Conservation (phyloP, 2,329 filamentous ascomycete genomes). For the Pseudogymnoascus sp. region DNA sequence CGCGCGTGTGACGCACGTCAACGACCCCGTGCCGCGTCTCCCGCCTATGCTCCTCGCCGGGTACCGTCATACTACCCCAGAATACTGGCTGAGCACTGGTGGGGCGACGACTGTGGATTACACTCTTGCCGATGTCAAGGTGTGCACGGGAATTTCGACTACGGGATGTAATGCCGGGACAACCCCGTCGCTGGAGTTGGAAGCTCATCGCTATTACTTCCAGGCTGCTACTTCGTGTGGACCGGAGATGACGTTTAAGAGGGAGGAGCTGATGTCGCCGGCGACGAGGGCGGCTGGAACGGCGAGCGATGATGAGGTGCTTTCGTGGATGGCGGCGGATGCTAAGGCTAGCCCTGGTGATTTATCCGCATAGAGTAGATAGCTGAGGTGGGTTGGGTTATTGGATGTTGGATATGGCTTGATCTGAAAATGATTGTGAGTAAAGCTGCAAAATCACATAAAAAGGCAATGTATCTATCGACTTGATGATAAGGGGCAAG, state of each 20-base stretch:
- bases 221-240: slow-evolving; percentile 36
- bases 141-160: slow-evolving; percentile 44
- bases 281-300: background rate
- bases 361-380: background rate
- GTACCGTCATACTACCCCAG: slow-evolving; percentile 60
- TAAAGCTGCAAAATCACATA: background rate
- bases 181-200: slow-evolving; percentile 34
- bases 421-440: background rate
- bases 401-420: background rate
- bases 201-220: slow-evolving; percentile 45
- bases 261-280: background rate
- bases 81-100: slow-evolving; percentile 53
- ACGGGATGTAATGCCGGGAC: slow-evolving; percentile 45
- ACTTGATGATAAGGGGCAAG: background rate
- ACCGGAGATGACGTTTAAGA: slow-evolving; percentile 9
- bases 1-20: slow-evolving; percentile 58
- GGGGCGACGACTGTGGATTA: slow-evolving; percentile 31
- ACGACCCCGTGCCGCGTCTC: slow-evolving; percentile 61
- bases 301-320: background rate
- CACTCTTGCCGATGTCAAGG: slow-evolving; percentile 33
- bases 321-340: background rate
- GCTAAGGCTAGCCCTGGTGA: background rate
- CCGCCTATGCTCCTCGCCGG: slow-evolving; percentile 49
- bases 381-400: background rate
- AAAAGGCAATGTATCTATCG: background rate